A percentile compares a stretch with the other conserved stretches of the same genome.
phyloP scores from a whole-genome alignment of 2,329 filamentous ascomycete genomes.

The Cladobotryum mycophilum region DNA sequence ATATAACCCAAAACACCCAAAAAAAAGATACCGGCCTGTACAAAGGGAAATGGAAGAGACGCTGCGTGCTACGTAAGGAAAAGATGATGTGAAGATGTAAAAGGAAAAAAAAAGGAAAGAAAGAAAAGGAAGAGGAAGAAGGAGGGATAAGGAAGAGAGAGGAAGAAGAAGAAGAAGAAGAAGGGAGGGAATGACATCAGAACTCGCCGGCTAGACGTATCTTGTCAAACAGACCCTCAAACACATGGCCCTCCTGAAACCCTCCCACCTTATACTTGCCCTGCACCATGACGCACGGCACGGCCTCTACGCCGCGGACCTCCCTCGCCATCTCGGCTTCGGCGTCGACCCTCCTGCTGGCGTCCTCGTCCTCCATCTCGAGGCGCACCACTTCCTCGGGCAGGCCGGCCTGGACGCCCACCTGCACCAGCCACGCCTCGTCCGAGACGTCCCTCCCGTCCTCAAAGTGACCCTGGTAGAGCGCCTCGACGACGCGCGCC shows the following conservation, averaged over 20 bases:
- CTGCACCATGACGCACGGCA: conserved; percentile 69
- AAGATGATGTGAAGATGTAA: neutral
- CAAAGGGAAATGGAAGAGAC: too few species aligned
- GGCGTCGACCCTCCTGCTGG: neutral
- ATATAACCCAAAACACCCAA: too few species aligned
- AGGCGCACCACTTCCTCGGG: conserved; percentile 20
- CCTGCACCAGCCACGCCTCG: conserved; percentile 29
- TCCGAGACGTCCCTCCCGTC: conserved; percentile 36
- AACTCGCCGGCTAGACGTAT: conserved; percentile 27
- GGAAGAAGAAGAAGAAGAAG: neutral
- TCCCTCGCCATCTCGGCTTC: conserved; percentile 17
- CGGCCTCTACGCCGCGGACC: conserved; percentile 48
- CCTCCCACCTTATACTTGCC: conserved; percentile 62
- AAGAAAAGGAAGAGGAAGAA: neutral
- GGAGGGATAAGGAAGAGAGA: neutral
- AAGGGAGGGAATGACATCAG: neutral
- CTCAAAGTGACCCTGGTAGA: conserved; percentile 39
- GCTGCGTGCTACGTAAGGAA: neutral
- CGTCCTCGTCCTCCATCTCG: conserved; percentile 10
- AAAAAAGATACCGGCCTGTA: too few species aligned
- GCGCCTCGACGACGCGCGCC: conserved; percentile 33
- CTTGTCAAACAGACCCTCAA: conserved; percentile 60
- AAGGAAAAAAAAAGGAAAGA: neutral
- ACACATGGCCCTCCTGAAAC: conserved; percentile 60
- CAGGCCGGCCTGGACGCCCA: conserved; percentile 29